Evolutionary conservation across 108 stramenopile genomes (phyloP).

Genomic region (Cylindrotheca fusiformis): DNA sequence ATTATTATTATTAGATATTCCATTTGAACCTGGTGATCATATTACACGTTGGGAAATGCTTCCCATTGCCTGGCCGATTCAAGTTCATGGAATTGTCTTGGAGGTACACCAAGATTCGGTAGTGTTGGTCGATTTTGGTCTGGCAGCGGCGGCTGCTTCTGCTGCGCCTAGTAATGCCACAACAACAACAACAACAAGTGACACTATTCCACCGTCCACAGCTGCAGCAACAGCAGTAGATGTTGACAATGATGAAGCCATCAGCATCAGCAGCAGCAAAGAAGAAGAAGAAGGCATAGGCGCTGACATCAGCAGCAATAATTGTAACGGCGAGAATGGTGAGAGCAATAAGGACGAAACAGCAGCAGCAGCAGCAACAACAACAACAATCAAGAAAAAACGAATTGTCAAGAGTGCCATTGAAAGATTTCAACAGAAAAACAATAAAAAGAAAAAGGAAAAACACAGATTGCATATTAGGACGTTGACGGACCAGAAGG

Average conservation of each 20-base stretch:
- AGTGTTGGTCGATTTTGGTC: slow-evolving; percentile 56
- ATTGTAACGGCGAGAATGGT: background rate
- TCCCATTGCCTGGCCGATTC: slow-evolving; percentile 55
- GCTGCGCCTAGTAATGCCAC: no score
- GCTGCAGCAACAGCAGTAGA: background rate
- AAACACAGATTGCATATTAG: slow-evolving; percentile 16
- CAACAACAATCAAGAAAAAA: slow-evolving; percentile 16
- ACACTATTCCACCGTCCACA: background rate
- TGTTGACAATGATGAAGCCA: background rate
- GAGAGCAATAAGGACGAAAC: background rate
- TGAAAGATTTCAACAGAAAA: background rate
- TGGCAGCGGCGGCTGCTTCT: slow-evolving; percentile 19
- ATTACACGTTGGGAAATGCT: slow-evolving; percentile 64
- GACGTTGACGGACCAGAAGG: slow-evolving; percentile 1
- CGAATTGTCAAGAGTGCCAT: background rate
- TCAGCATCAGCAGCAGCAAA: background rate
- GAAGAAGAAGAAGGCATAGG: background rate
- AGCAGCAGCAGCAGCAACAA: no score
- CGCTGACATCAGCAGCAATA: background rate
- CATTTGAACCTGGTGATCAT: slow-evolving; percentile 59
- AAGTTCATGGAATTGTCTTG: slow-evolving; percentile 65
- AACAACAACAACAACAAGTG: background rate
- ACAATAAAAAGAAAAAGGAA: background rate
- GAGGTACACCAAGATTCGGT: slow-evolving; percentile 17
- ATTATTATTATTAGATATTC: no score